Base-by-base conservation (phyloP, 2,329 filamentous ascomycete species). In the Pestalotiopsis sp. region DNA sequence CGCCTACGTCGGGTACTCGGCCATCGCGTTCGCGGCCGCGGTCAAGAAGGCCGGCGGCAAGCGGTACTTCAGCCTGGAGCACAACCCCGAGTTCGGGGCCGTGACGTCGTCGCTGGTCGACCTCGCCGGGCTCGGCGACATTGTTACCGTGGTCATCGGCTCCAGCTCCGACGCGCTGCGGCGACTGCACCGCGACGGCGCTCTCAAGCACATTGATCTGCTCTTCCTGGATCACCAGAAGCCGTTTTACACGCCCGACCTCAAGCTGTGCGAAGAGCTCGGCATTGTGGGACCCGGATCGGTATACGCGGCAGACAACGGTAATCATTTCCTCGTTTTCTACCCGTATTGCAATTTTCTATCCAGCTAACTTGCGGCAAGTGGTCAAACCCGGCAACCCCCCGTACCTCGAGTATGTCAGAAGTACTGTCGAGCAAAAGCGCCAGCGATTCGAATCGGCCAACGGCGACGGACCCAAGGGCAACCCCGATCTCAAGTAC, bases 201-300 rank as follows among this genome's bases (percentile, higher is more conserved):
- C 77, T 4, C 77, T 94, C 27, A 79, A 83, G 27, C 84, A 86
- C 60, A 88, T 94, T 69, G 92, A 94, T 73, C 80, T 95, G 52
- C 82, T 94, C 78, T 95, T 96, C 78, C 81, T 96, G 45, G 93
- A 96, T 75, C 93, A 96, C 78, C 91, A 91, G 80, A 95, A 95
- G 79, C 91, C 91, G 0, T 87, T 90, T 0, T 96, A 95, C 77
- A 88, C 87, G 0, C 85, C 87, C 0, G 93, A 96, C 74, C 79
- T 95, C 70, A 94, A 94, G 80, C 85, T 94, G 0, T 93, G 91
- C 76, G 93, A 96, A 80, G 85, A 92, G 52, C 81, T 95, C 4
- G 86, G 85, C 0, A 77, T 95, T 45, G 83, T 96, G 3, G 83
- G 82, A 0, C 83, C 86, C 0, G 92, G 92, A 0, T 87, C 86